Evolutionary conservation across 1,284 basidiomycete species (phyloP).

Genomic region (Leccinum discolor): DNA sequence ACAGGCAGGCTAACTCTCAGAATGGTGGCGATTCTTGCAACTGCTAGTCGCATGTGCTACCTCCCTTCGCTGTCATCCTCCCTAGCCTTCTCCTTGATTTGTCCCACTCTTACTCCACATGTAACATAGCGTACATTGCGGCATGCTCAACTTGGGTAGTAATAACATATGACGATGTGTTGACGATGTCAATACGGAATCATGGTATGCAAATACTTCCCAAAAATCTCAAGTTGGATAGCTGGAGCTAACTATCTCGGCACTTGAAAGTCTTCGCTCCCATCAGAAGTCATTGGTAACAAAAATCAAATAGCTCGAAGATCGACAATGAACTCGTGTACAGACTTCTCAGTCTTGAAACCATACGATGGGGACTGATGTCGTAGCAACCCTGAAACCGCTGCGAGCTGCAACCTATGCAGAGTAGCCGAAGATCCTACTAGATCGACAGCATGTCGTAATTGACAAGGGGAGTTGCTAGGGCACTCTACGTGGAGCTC

Average conservation of each 20-base stretch:
- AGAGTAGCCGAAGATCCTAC: constrained; percentile 44
- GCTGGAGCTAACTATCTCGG: not conserved
- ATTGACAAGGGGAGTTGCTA: constrained; percentile 16
- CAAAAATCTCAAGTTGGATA: not conserved
- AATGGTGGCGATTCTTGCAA: constrained; percentile 70
- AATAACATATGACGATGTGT: constrained; percentile 12
- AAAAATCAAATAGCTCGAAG: constrained; percentile 37
- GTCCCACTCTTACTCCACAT: constrained; percentile 19
- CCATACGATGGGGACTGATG: constrained; percentile 57
- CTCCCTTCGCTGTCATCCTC: not conserved
- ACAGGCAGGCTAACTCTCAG: constrained; percentile 54
- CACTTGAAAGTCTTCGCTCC: not conserved
- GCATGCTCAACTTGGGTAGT: constrained; percentile 32
- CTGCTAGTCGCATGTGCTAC: constrained; percentile 47
- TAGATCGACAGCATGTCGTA: constrained; percentile 42
- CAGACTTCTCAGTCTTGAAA: constrained; percentile 47
- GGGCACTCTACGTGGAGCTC: constrained; percentile 54
- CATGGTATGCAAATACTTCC: not conserved
- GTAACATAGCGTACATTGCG: constrained; percentile 32
- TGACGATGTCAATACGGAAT: constrained; percentile 11
- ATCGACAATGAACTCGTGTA: constrained; percentile 49
- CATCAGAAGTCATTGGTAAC: constrained; percentile 30
- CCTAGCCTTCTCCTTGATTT: constrained; percentile 10
- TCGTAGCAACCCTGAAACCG: constrained; percentile 55
- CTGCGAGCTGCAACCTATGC: constrained; percentile 53